Evolutionary conservation across 257 asterid genomes (phyloP).

Genomic region (Salvia miltiorrhiza): DNA sequence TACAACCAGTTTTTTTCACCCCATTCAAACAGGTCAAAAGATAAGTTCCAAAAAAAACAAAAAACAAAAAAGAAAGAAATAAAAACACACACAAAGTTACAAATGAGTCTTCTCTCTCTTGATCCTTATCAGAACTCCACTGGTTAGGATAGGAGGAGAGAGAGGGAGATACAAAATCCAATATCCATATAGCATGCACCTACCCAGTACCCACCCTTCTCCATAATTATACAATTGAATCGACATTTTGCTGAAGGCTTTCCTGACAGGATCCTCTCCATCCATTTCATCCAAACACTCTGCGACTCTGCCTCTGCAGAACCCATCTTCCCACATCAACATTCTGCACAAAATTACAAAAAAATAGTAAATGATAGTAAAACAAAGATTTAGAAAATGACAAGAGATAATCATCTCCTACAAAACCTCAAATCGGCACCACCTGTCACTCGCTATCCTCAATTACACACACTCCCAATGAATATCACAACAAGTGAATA

Average conservation of each 20-base stretch:
- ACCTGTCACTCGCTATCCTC: constrained; percentile 16
- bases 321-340: constrained; percentile 99
- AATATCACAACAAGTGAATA: neutral
- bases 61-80: neutral
- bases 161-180: constrained; percentile 30
- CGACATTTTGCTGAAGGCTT: constrained; percentile 99
- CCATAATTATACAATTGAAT: constrained; percentile 99
- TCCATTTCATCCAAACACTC: constrained; percentile 82
- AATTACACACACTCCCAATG: neutral
- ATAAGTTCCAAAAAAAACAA: neutral
- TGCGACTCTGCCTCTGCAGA: constrained; percentile 83
- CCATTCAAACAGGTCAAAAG: constrained; percentile 39
- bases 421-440: constrained; percentile 16
- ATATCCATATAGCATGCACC: constrained; percentile 50
- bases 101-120: neutral
- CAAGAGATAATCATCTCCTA: neutral
- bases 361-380: neutral
- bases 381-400: constrained; percentile 3
- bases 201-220: constrained; percentile 99
- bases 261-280: constrained; percentile 87
- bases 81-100: constrained; percentile 23
- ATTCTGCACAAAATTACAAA: constrained; percentile 53
- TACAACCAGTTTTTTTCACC: constrained; percentile 50
- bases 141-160: constrained; percentile 21
- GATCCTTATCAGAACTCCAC: constrained; percentile 17